Evolutionary conservation across 805 yeast species (phyloP).

Genomic region (Phaffomyces thermotolerans): DNA sequence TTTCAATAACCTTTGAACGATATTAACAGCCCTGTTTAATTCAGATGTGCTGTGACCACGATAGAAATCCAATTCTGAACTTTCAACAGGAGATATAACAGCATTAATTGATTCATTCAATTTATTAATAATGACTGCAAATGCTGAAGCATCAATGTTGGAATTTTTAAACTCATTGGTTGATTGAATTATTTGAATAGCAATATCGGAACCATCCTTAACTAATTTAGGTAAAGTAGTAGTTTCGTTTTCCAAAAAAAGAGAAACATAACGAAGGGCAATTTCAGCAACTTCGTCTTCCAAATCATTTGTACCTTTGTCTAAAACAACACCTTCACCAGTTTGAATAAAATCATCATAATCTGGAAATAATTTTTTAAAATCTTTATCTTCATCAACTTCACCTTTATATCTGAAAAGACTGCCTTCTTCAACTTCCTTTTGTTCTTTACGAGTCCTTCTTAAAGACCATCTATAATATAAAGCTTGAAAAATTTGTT

Average conservation of each 20-base stretch:
- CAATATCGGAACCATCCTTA: constrained; percentile 33
- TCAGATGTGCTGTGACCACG: constrained; percentile 54
- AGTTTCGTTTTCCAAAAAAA: constrained; percentile 27
- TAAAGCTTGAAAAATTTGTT: constrained; percentile 47
- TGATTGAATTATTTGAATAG: constrained; percentile 24
- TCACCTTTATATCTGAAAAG: constrained; percentile 61
- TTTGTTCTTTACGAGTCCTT: constrained; percentile 57
- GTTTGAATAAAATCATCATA: constrained; percentile 57
- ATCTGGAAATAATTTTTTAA: constrained; percentile 78
- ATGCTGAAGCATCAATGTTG: constrained; percentile 22
- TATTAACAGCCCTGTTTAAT: constrained; percentile 47
- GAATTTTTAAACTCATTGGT: constrained; percentile 19
- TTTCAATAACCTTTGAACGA: constrained; percentile 38
- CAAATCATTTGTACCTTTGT: constrained; percentile 22
- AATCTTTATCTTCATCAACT: constrained; percentile 73
- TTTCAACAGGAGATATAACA: constrained; percentile 20
- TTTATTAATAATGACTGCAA: constrained; percentile 30
- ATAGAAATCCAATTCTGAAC: constrained; percentile 52
- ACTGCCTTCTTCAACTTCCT: constrained; percentile 49
- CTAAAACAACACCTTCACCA: constrained; percentile 19
- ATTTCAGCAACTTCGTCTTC: constrained; percentile 42
- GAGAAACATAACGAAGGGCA: constrained; percentile 41
- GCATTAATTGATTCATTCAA: constrained; percentile 28
- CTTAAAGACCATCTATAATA: constrained; percentile 82
- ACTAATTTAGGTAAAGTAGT: constrained; percentile 26